phyloP scores from a whole-genome alignment of 176 grass and related monocot genomes.

The Ensete ventricosum region DNA sequence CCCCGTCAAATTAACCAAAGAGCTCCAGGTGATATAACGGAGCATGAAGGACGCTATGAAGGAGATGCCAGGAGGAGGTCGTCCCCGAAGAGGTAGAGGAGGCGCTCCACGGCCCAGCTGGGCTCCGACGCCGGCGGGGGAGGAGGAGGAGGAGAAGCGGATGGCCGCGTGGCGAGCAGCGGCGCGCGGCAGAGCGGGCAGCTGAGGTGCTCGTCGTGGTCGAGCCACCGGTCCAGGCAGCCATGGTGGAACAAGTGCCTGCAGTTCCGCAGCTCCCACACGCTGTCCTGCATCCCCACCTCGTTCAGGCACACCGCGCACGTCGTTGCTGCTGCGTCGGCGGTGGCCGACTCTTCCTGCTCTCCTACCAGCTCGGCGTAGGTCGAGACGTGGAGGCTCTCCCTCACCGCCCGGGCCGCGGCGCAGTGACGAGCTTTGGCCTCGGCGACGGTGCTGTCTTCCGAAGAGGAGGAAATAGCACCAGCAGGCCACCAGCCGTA shows the following conservation, averaged over 20 bases:
- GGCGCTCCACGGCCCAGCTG: constrained; percentile 24
- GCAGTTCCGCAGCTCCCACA: constrained; percentile 21
- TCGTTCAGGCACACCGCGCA: constrained; percentile 22
- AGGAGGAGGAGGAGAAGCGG: not conserved
- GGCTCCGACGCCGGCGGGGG: not conserved
- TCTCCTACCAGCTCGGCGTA: constrained; percentile 5
- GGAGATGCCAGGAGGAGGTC: constrained; percentile 2
- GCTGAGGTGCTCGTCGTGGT: constrained; percentile 20
- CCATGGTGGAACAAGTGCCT: constrained; percentile 15
- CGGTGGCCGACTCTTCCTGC: not conserved
- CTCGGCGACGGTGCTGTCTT: not conserved
- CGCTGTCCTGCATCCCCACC: constrained; percentile 1
- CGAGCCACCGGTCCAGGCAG: constrained; percentile 23
- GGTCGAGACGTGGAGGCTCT: not conserved
- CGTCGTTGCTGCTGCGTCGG: not conserved
- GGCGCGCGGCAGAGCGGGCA: constrained; percentile 18
- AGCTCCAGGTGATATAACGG: too few species aligned
- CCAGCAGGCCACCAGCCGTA: not conserved
- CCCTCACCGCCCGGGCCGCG: constrained; percentile 5
- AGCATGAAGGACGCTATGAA: not conserved
- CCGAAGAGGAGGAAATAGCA: not conserved
- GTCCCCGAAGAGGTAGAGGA: constrained; percentile 21
- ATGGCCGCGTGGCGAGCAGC: not conserved
- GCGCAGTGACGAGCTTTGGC: not conserved
- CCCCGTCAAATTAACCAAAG: too few species aligned